Evolutionary conservation across 257 asterid genomes (phyloP), one percentile per base, ranked within the genome.

Genomic region (Euphrasia confusa): DNA sequence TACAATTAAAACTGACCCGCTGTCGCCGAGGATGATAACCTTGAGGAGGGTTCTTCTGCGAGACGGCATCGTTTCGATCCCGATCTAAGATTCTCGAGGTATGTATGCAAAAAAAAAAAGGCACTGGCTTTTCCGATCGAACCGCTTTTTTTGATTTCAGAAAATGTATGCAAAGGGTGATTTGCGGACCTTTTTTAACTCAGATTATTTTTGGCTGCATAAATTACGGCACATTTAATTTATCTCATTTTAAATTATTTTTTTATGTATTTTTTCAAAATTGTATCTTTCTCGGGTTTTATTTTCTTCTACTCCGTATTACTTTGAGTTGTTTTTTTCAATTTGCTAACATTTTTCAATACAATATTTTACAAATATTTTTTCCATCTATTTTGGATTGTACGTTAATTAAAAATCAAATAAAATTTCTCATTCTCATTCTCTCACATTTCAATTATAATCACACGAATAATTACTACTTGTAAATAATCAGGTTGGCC

Each of bases 1-100:
- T 15, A 15, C 52, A 4, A 58, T 3, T 10, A 55, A 45, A 37
- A 78, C 81, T 74, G 13, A 86, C 98, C 98, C 98, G 78, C 98
- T 91, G 70, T 91, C 98, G 57, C 98, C 98, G 81, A 91, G 98
- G 76, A 91, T 91, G 90, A 91, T 91, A 70, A 91, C 98, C 86
- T 91, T 91, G 83, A 91, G 90, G 69, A 91, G 96, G 37, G 95
- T 88, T 77, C 98, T 84, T 77, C 98, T 78, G 55, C 98, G 94
- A 11, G 95, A 88, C 63, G 98, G 82, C 98, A 91, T 91, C 77
- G 62, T 72, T 14, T 14, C 26, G 73, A 57, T 24, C 64, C 69
- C 64, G 81, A 76, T 76, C 77, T 62, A 64, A 59, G 59, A 70
- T 40, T 70, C 67, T 58, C 66, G 32, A 7, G 21, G 58, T 58